Evolutionary conservation across 371 early-diverging fungal species (phyloP).

Genomic region (Smittium mucronatum): DNA sequence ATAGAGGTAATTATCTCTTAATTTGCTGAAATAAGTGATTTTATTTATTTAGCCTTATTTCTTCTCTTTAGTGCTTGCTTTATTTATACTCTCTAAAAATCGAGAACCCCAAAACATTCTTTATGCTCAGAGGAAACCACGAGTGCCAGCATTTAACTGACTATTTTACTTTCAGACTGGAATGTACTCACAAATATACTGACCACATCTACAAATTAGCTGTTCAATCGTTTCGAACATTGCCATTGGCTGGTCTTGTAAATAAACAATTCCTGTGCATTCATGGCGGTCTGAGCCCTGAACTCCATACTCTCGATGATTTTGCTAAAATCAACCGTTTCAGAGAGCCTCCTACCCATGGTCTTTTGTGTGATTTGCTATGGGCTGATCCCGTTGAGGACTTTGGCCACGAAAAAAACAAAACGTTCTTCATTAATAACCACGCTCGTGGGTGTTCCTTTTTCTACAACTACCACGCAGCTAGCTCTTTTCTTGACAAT

Average conservation of each 20-base stretch:
- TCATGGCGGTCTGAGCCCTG: conserved; percentile 97
- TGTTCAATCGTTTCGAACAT: conserved; percentile 83
- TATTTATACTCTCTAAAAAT: conserved; percentile 83
- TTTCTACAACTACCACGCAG: conserved; percentile 75
- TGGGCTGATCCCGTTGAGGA: conserved; percentile 98
- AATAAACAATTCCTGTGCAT: conserved; percentile 95
- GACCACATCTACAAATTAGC: conserved; percentile 86
- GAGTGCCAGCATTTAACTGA: conserved; percentile 96
- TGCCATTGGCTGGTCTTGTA: conserved; percentile 94
- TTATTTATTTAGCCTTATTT: not conserved
- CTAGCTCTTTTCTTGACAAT: conserved; percentile 79
- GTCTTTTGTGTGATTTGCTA: conserved; percentile 90
- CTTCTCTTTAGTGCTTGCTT: conserved; percentile 52
- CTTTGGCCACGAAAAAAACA: conserved; percentile 79
- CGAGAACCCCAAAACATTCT: conserved; percentile 84
- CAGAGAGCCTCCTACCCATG: conserved; percentile 86
- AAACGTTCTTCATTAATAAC: conserved; percentile 75
- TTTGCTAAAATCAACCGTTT: conserved; percentile 84
- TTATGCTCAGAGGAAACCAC: conserved; percentile 94
- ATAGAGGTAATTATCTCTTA: conserved; percentile 40
- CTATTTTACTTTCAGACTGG: conserved; percentile 93
- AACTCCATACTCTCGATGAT: conserved; percentile 76
- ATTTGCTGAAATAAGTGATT: conserved; percentile 12
- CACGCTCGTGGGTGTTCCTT: conserved; percentile 90
- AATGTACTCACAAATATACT: conserved; percentile 90